Evolutionary conservation across 192 early-diverging fungal genomes (phyloP).

Genomic region (Coemansia brasiliensis): DNA sequence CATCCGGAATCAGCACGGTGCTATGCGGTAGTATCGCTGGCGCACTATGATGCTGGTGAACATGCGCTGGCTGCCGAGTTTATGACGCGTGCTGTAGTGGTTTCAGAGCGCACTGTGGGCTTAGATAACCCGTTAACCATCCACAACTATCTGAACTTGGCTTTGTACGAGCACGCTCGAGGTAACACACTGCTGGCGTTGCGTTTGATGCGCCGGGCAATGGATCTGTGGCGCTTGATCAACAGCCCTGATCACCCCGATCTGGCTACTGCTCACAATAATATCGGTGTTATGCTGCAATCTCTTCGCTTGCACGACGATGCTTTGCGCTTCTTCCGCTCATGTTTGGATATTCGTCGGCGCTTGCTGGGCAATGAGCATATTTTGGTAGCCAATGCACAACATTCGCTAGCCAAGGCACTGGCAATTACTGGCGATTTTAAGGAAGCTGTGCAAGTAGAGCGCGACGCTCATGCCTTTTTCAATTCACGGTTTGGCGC

Average conservation of each 20-base stretch:
- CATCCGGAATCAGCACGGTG: constrained; percentile 87
- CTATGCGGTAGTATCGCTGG: constrained; percentile 80
- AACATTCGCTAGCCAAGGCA: constrained; percentile 80
- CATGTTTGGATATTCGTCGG: constrained; percentile 68
- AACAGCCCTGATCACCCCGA: constrained; percentile 79
- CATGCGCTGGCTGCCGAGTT: constrained; percentile 59
- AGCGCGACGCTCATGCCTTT: constrained; percentile 67
- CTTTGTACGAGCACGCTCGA: constrained; percentile 82
- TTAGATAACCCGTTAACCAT: constrained; percentile 84
- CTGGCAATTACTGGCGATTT: constrained; percentile 73
- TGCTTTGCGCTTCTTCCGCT: constrained; percentile 69
- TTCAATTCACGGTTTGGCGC: constrained; percentile 63
- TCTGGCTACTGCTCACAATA: constrained; percentile 73
- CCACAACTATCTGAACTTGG: constrained; percentile 89
- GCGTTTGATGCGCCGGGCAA: constrained; percentile 77
- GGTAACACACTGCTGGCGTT: constrained; percentile 69
- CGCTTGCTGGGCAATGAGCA: constrained; percentile 68
- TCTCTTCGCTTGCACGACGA: constrained; percentile 62
- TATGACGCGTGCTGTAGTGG: constrained; percentile 79
- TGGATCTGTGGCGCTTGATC: constrained; percentile 79
- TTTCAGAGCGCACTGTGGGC: constrained; percentile 81
- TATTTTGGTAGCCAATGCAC: constrained; percentile 62
- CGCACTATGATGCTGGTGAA: constrained; percentile 77
- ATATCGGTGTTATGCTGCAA: constrained; percentile 74
- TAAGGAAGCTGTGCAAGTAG: constrained; percentile 68